Base-by-base conservation (phyloP, 768 basidiomycete genomes). In the Xerocomus brunneocitrinus region DNA sequence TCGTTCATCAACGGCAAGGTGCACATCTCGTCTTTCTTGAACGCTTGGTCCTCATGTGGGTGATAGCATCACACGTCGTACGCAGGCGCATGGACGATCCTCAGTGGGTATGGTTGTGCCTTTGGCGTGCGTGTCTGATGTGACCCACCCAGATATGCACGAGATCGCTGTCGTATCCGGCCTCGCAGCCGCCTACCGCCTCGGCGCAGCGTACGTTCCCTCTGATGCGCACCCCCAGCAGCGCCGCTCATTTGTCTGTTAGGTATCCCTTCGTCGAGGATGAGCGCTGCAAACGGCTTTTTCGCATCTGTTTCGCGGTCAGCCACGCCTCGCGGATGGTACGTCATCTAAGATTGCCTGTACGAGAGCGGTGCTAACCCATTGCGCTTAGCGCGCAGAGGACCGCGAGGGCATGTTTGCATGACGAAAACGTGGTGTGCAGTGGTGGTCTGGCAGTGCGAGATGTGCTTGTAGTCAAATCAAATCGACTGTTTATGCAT, bases 1-100 rank as follows among this genome's bases (percentile, higher is more conserved):
- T 24, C 19, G 14, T 38, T 46, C 22, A 52, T 45, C 43, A 44
- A 48, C 4, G 50, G 52, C 47, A 49, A 54, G 38, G 45, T 54
- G 8, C 12, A 5, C 9, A 12, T 22, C n/a, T 16, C n/a, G 3
- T 24, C 22, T 40, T 19, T 27, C 14, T 9, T 19, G 16, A 16
- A 8, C 5, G 47, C 31, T 13, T 28, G 16, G n/a, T 38, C 4
- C 19, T 46, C 30, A 24, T 13, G 34, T 36, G 34, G 34, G 27
- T 31, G 25, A 30, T 12, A 56, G 47, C 8, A 45, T 13, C 45
- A 46, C 22, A 49, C 32, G 13, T 44, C 19, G 16, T 53, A 53
- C 10, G 42, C 55, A 1, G 46, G 51, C 6, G 52, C 48, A 9
- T 54, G 38, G 47, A 40, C 47, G 3, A 30, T 49, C 7, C 30